Base-by-base conservation (phyloP, 2,329 filamentous ascomycete species). In the Lachnellula arida region DNA sequence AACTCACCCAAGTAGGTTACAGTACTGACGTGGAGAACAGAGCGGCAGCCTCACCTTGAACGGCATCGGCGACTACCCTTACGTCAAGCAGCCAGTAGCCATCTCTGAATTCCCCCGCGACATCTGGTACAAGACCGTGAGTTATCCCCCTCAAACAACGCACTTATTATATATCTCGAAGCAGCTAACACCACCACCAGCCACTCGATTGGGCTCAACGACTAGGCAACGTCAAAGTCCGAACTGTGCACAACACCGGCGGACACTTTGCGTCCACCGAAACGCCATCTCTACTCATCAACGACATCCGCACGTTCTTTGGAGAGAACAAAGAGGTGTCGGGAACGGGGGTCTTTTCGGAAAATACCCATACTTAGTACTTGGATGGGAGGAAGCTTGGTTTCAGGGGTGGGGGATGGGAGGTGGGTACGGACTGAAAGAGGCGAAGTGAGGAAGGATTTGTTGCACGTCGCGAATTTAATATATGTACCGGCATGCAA, bases 41-140 rank as follows among this genome's bases (percentile, higher is more conserved):
- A 25, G 49, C 8, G 37, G 37, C 25, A 25, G 49, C 8, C 22
- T 28, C 23, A 23, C 14, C 17, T 14, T 25, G 19, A 8, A 37
- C 6, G 37, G 25, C 22, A n/a, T 50, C 2, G 34, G 52, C 5
- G 32, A 54, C 11, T 55, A 46, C 12, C 53, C 46, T 35, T 55
- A 44, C 40, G 46, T 55, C n/a, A 12, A 37, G 5, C 53, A 55
- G 39, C 53, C 53, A 4, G 25, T 55, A 9, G 53, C 47, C 11
- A 51, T 58, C 22, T 55, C 52, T 17, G 39, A 34, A 44, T 55
- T 52, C 19, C 15, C 42, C 5, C 22, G 35, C 46, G 51, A 54
- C 50, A 23, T 40, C 8, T 40, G 43, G 14, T 51, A 22, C 23
- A 25, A n/a, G 39, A 50, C 32, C 8, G 48, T 51, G 7, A 28